These are phyloP conservation scores for Lasiosphaeriaceae sp. DNA, from an alignment of 495 filamentous ascomycete genomes.

Conservation along the genomic window DNA sequence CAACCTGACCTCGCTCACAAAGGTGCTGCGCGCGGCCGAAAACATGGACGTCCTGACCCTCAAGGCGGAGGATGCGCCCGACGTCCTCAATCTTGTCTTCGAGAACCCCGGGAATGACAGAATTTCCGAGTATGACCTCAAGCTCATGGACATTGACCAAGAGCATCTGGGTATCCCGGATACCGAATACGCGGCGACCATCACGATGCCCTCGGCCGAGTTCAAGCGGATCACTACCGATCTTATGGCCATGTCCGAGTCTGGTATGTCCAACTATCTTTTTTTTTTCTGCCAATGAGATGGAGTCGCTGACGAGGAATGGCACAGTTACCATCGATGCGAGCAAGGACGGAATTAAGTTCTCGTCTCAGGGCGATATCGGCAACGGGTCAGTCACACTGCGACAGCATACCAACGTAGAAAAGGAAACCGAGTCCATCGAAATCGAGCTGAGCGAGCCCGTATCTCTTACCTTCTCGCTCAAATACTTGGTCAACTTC, in stretches of 20 bases:
- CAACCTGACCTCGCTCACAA: slow-evolving; percentile 93
- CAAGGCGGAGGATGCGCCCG: slow-evolving; percentile 95
- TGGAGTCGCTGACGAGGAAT: slow-evolving; percentile 6
- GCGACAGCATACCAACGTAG: slow-evolving; percentile 81
- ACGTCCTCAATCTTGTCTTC: slow-evolving; percentile 92
- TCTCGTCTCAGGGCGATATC: slow-evolving; percentile 91
- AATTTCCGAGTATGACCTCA: slow-evolving; percentile 97
- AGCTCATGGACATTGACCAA: slow-evolving; percentile 99
- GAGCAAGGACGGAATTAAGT: slow-evolving; percentile 95
- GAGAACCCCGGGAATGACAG: slow-evolving; percentile 85
- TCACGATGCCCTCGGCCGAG: slow-evolving; percentile 82
- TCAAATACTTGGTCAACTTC: slow-evolving; percentile 99
- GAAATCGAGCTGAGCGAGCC: slow-evolving; percentile 89
- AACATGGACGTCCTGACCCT: slow-evolving; percentile 93
- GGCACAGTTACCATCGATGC: slow-evolving; percentile 86
- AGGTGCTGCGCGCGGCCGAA: slow-evolving; percentile 91
- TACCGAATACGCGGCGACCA: slow-evolving; percentile 91
- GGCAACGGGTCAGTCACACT: slow-evolving; percentile 91
- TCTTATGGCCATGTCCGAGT: slow-evolving; percentile 86
- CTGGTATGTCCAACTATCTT: slow-evolving; percentile 56
- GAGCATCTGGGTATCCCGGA: slow-evolving; percentile 98
- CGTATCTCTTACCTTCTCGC: slow-evolving; percentile 93
- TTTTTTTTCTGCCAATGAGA: background rate
- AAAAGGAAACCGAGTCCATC: slow-evolving; percentile 83
- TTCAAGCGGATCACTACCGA: slow-evolving; percentile 95